phyloP scores from a whole-genome alignment of 2,329 filamentous ascomycete species.

The Colletotrichum agaves region DNA sequence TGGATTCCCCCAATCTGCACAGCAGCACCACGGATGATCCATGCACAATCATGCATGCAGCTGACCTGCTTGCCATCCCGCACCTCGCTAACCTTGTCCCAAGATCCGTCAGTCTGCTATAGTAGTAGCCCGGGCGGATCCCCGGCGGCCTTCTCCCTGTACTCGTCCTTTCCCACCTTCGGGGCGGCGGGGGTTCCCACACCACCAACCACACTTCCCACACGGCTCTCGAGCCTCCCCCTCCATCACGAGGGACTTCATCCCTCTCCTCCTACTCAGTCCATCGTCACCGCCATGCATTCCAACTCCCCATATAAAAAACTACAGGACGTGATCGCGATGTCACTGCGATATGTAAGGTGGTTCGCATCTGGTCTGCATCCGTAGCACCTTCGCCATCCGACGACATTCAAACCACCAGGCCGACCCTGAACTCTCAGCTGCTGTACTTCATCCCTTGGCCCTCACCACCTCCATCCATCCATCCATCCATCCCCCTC shows the following conservation, averaged over 20 bases:
- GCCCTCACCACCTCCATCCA: neutral
- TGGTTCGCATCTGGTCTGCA: too few relatives aligned
- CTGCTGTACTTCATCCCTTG: constrained; percentile 7
- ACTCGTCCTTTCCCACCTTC: neutral
- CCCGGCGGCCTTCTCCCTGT: constrained; percentile 25
- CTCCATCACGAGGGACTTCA: neutral
- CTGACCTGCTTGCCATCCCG: too few relatives aligned
- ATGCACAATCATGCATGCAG: constrained; percentile 8
- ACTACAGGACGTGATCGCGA: neutral
- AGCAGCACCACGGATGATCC: constrained; percentile 16
- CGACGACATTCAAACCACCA: neutral
- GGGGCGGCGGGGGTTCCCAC: neutral
- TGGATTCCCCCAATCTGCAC: neutral
- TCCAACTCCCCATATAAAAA: neutral
- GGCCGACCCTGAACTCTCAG: constrained; percentile 1
- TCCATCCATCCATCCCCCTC: neutral
- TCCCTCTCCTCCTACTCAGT: neutral
- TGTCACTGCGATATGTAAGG: neutral
- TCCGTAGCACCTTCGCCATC: neutral
- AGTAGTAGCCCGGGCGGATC: constrained; percentile 16
- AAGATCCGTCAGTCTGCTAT: too few relatives aligned
- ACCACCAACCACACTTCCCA: neutral
- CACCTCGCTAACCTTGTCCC: constrained; percentile 19
- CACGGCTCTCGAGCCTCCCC: neutral
- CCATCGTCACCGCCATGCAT: neutral